Percentiles rank a stretch among this genome's conserved stretches.
Evolutionary conservation across 371 early-diverging fungal genomes (phyloP).

Genomic region (Rhizomucor miehei): DNA sequence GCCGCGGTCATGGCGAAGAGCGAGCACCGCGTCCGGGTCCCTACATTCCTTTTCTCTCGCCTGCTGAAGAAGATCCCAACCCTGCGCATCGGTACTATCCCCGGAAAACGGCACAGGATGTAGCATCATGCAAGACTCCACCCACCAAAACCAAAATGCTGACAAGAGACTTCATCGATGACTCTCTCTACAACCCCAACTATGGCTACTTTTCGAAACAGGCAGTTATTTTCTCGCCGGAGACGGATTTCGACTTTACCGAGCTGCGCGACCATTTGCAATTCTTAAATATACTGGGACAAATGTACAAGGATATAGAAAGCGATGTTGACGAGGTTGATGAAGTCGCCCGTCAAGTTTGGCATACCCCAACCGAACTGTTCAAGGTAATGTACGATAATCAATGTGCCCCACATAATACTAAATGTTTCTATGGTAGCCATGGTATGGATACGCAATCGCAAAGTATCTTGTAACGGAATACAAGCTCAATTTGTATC

Average conservation of each 20-base stretch:
- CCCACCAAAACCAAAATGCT: slow-evolving; percentile 71
- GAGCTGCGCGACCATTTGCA: slow-evolving; percentile 75
- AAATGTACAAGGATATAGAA: slow-evolving; percentile 83
- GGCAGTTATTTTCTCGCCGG: slow-evolving; percentile 84
- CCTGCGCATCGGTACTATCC: slow-evolving; percentile 30
- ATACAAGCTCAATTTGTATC: slow-evolving; percentile 63
- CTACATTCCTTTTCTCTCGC: slow-evolving; percentile 34
- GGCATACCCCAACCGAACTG: slow-evolving; percentile 97
- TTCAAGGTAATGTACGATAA: slow-evolving; percentile 67
- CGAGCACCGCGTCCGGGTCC: slow-evolving; percentile 9
- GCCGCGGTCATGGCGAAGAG: not conserved
- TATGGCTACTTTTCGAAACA: slow-evolving; percentile 97
- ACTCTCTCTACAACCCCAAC: slow-evolving; percentile 92
- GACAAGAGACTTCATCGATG: slow-evolving; percentile 89
- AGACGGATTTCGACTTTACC: slow-evolving; percentile 69
- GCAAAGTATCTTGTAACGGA: slow-evolving; percentile 86
- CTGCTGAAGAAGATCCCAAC: slow-evolving; percentile 26
- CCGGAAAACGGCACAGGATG: slow-evolving; percentile 39
- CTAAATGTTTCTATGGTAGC: slow-evolving; percentile 34
- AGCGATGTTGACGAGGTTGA: slow-evolving; percentile 55
- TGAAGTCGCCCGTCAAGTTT: slow-evolving; percentile 79
- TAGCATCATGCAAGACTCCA: slow-evolving; percentile 27
- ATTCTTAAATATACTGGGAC: slow-evolving; percentile 75
- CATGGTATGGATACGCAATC: slow-evolving; percentile 90
- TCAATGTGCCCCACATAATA: not conserved